These are phyloP conservation scores for Colletotrichum lindemuthianum DNA, from an alignment of 2,329 filamentous ascomycete species.

Conservation along the genomic window DNA sequence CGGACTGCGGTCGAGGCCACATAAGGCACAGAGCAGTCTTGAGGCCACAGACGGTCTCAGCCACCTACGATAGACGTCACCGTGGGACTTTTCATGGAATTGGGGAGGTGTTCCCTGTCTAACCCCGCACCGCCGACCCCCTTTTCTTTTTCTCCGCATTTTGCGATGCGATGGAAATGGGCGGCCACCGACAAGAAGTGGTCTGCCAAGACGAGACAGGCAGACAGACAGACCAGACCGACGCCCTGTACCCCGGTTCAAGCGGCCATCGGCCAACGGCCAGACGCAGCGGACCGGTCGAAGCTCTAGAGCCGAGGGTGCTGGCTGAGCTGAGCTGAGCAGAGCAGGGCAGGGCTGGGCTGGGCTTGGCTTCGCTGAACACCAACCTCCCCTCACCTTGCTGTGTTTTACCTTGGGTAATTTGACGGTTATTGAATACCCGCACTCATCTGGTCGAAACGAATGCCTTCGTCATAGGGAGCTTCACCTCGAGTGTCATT, in stretches of 20 bases:
- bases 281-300: slow-evolving; percentile 1
- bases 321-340: too few species aligned
- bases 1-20: too few species aligned
- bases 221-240: too few species aligned
- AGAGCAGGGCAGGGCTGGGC: too few species aligned
- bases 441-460: background rate
- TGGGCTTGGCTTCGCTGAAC: too few species aligned
- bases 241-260: slow-evolving; percentile 6
- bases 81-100: background rate
- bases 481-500: too few species aligned
- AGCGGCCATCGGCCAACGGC: background rate
- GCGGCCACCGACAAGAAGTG: background rate
- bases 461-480: too few species aligned
- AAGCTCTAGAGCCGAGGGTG: slow-evolving; percentile 4
- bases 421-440: slow-evolving; percentile 13
- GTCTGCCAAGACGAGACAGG: slow-evolving; percentile 19
- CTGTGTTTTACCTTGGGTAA: background rate
- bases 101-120: slow-evolving; percentile 23
- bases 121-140: slow-evolving; percentile 23
- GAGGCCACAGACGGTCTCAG: too few species aligned
- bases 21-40: too few species aligned
- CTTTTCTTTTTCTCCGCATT: slow-evolving; percentile 33
- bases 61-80: background rate
- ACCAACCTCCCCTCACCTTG: slow-evolving; percentile 21
- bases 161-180: background rate